A percentile compares a stretch with the other conserved stretches of the same genome.
Evolutionary conservation across 2,329 filamentous ascomycete species (phyloP).

Genomic region (Microcyclosporella mali): DNA sequence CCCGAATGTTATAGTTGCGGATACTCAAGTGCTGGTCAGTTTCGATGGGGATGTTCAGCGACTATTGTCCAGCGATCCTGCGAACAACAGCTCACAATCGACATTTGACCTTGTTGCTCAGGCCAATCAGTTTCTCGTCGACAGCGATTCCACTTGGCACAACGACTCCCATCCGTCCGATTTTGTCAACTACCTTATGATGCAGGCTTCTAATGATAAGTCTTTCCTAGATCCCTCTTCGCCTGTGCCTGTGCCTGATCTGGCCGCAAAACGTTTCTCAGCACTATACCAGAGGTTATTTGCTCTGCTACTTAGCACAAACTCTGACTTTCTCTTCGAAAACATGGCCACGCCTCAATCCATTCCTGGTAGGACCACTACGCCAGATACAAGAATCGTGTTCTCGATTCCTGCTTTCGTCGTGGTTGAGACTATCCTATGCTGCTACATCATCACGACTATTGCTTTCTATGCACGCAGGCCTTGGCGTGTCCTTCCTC

Average conservation of each 20-base stretch:
- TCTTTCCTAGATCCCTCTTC: constrained; percentile 33
- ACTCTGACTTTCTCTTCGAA: constrained; percentile 37
- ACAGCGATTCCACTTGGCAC: constrained; percentile 38
- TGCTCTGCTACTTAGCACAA: constrained; percentile 40
- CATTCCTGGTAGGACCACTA: constrained; percentile 15
- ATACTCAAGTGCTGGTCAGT: constrained; percentile 34
- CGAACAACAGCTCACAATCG: neutral
- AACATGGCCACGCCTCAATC: neutral
- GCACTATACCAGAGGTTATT: constrained; percentile 37
- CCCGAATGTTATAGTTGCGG: constrained; percentile 29
- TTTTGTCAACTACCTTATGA: constrained; percentile 46
- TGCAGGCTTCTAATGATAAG: constrained; percentile 25
- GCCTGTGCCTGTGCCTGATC: constrained; percentile 30
- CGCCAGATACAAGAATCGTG: constrained; percentile 42
- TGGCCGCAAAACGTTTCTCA: constrained; percentile 21
- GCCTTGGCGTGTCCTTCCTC: constrained; percentile 41
- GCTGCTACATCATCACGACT: constrained; percentile 40
- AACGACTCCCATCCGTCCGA: constrained; percentile 42
- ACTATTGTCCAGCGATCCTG: neutral
- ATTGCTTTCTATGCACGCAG: constrained; percentile 39
- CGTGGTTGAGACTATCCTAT: constrained; percentile 41
- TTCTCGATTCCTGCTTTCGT: constrained; percentile 43
- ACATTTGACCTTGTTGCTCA: constrained; percentile 12
- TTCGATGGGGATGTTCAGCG: constrained; percentile 26
- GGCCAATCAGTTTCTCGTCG: constrained; percentile 14